These are phyloP conservation scores for Tuber calosporum DNA, from an alignment of 495 filamentous ascomycete genomes.

Conservation along the genomic window DNA sequence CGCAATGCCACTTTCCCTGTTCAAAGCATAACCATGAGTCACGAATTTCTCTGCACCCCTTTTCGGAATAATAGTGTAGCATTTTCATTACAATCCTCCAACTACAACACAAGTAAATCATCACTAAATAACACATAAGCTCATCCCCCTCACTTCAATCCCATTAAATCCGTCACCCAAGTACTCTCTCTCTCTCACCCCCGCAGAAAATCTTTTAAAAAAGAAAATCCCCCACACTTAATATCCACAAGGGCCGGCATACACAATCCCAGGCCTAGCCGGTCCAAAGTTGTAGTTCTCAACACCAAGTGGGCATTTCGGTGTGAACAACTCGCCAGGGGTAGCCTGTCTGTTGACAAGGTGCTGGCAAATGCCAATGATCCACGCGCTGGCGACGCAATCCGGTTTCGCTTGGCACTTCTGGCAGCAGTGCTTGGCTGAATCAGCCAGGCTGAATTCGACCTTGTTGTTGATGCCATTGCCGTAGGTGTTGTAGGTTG, in stretches of 20 bases:
- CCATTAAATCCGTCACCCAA: not conserved
- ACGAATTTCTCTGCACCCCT: too few species aligned
- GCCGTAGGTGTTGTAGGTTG: conserved; percentile 79
- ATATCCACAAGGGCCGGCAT: conserved; percentile 23
- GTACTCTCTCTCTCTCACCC: not conserved
- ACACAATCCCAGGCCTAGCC: conserved; percentile 10
- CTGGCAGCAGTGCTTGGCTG: conserved; percentile 8
- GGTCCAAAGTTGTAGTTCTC: conserved; percentile 20
- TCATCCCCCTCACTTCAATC: not conserved
- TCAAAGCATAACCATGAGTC: too few species aligned
- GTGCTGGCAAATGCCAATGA: not conserved
- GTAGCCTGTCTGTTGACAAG: not conserved
- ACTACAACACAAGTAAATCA: not conserved
- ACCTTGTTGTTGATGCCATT: conserved; percentile 55
- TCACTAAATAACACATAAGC: not conserved
- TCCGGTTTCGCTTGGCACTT: conserved; percentile 16
- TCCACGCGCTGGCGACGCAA: conserved; percentile 17
- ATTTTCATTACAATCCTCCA: not conserved
- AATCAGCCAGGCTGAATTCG: not conserved
- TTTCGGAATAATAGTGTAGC: not conserved
- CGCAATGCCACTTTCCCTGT: too few species aligned
- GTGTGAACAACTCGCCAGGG: not conserved
- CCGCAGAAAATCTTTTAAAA: too few species aligned
- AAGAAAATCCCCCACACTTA: not conserved
- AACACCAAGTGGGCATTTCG: conserved; percentile 15